These are phyloP conservation scores for Fusarium sp. DNA, from an alignment of 2,329 filamentous ascomycete genomes.

Conservation along the genomic window DNA sequence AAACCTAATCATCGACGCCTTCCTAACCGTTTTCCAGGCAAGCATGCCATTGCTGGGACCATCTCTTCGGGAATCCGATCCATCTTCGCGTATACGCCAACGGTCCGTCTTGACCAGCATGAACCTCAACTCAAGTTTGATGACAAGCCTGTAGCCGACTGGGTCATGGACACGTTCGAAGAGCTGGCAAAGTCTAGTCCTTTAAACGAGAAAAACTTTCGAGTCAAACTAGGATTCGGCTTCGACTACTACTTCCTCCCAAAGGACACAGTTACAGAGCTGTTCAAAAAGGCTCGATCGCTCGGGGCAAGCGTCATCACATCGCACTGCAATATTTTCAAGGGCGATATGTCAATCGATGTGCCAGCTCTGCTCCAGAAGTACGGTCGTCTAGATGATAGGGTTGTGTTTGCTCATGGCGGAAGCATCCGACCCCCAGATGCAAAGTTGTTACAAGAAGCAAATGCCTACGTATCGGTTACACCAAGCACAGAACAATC, in stretches of 20 bases:
- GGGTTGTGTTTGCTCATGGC: slow-evolving; percentile 11
- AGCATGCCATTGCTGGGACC: slow-evolving; percentile 5
- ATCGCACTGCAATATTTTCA: not conserved
- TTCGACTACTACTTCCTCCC: slow-evolving; percentile 6
- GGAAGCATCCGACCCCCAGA: not conserved
- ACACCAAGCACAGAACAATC: slow-evolving; percentile 27
- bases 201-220: not conserved
- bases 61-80: slow-evolving; percentile 8
- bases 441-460: not conserved
- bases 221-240: slow-evolving; percentile 15
- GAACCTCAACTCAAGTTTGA: not conserved
- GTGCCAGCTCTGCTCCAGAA: slow-evolving; percentile 3
- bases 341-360: not conserved
- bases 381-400: not conserved
- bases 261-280: not conserved
- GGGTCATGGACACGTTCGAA: slow-evolving; percentile 12
- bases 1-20: not conserved
- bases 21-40: not conserved
- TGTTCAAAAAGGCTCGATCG: not conserved
- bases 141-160: not conserved
- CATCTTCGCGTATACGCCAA: slow-evolving; percentile 11
- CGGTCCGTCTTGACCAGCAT: not conserved
- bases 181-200: not conserved
- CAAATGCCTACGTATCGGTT: slow-evolving; percentile 2
- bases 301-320: not conserved